phyloP scores from a whole-genome alignment of 1,284 basidiomycete species.

The Ustilago sp. region DNA sequence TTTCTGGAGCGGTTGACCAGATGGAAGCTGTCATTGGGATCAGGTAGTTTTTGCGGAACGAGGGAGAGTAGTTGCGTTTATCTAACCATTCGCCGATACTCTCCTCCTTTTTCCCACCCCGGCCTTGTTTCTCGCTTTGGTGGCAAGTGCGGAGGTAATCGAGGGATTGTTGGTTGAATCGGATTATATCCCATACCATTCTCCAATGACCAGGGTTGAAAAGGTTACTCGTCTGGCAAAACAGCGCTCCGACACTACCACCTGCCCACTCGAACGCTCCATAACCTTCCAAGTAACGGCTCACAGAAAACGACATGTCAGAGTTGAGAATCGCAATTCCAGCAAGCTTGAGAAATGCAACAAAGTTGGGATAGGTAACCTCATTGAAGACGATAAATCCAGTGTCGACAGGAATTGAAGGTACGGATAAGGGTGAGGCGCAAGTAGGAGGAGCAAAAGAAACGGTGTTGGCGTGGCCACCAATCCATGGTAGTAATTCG shows the following conservation, averaged over 20 bases:
- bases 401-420: constrained; percentile 41
- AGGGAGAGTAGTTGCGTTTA: constrained; percentile 77
- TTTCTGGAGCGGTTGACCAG: constrained; percentile 83
- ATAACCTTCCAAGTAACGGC: constrained; percentile 35
- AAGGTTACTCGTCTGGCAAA: constrained; percentile 53
- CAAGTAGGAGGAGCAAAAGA: constrained; percentile 71
- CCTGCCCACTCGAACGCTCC: constrained; percentile 62
- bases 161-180: constrained; percentile 80
- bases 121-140: constrained; percentile 30
- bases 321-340: constrained; percentile 75
- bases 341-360: constrained; percentile 77
- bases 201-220: constrained; percentile 80
- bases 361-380: constrained; percentile 83
- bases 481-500: constrained; percentile 78
- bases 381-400: constrained; percentile 77
- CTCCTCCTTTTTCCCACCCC: constrained; percentile 65
- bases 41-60: constrained; percentile 82
- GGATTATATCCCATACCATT: constrained; percentile 80
- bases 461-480: constrained; percentile 85
- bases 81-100: constrained; percentile 80
- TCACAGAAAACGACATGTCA: constrained; percentile 82
- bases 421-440: constrained; percentile 13
- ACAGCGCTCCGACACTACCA: constrained; percentile 36
- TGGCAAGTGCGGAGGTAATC: constrained; percentile 63
- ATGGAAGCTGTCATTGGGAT: constrained; percentile 74